Evolutionary conservation across 2,329 filamentous ascomycete species (phyloP).

Genomic region (Tolypocladium endophyticum): DNA sequence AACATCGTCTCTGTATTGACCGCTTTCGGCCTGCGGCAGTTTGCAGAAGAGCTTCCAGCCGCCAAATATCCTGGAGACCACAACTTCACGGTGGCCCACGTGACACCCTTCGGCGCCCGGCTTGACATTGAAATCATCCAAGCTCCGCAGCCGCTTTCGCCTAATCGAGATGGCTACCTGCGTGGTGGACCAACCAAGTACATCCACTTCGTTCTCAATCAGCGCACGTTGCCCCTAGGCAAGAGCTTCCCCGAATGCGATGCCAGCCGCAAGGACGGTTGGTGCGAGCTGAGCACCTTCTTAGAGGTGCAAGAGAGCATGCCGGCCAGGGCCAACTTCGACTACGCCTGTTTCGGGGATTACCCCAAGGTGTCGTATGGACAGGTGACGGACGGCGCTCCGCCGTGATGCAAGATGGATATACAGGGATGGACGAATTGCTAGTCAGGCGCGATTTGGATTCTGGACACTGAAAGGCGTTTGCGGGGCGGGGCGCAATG

Average conservation of each 20-base stretch:
- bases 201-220: conserved; percentile 65
- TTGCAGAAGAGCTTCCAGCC: conserved; percentile 47
- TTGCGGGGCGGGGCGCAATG: background rate
- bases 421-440: background rate
- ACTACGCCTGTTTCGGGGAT: conserved; percentile 56
- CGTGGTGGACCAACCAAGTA: conserved; percentile 51
- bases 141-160: conserved; percentile 50
- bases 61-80: conserved; percentile 44
- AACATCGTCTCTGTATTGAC: conserved; percentile 61
- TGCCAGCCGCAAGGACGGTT: conserved; percentile 53
- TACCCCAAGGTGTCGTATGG: conserved; percentile 24
- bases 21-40: conserved; percentile 63
- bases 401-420: conserved; percentile 6
- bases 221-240: conserved; percentile 61
- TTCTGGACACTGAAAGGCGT: background rate
- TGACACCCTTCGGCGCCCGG: conserved; percentile 62
- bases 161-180: conserved; percentile 42
- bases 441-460: background rate
- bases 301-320: conserved; percentile 50
- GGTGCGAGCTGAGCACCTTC: conserved; percentile 65
- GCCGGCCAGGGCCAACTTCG: conserved; percentile 47
- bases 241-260: conserved; percentile 56
- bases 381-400: conserved; percentile 26
- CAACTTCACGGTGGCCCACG: conserved; percentile 53
- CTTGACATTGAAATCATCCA: conserved; percentile 66